phyloP scores from a whole-genome alignment of 805 yeast species.

The Cyberlindnera galapagoensis region DNA sequence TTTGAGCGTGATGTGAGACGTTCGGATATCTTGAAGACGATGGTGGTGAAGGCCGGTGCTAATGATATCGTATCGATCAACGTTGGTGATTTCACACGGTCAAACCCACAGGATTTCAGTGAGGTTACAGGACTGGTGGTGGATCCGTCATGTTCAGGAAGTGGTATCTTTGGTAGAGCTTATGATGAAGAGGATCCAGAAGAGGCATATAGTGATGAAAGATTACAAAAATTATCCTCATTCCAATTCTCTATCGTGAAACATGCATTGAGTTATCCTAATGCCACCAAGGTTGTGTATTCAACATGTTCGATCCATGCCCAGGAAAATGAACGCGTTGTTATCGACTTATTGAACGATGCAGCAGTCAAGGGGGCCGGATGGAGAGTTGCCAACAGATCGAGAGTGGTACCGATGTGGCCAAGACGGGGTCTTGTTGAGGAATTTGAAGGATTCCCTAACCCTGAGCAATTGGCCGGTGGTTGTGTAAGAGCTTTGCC shows the following conservation, averaged over 20 bases:
- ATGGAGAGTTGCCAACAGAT: conserved; percentile 59
- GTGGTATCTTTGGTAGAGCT: conserved; percentile 83
- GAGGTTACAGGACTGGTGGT: conserved; percentile 77
- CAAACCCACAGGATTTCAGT: conserved; percentile 45
- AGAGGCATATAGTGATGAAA: conserved; percentile 33
- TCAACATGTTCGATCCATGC: conserved; percentile 95
- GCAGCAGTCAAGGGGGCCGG: conserved; percentile 56
- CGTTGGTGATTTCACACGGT: conserved; percentile 41
- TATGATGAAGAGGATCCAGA: conserved; percentile 42
- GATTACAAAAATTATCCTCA: conserved; percentile 69
- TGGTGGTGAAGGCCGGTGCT: conserved; percentile 78
- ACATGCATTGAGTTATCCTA: conserved; percentile 82
- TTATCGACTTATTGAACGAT: conserved; percentile 67
- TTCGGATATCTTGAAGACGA: conserved; percentile 59
- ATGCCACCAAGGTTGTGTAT: conserved; percentile 72
- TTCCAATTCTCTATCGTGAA: conserved; percentile 85
- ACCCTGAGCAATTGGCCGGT: conserved; percentile 57
- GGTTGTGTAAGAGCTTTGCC: conserved; percentile 87
- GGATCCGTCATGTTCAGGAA: conserved; percentile 97
- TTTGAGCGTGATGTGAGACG: conserved; percentile 82
- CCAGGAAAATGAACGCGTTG: conserved; percentile 92
- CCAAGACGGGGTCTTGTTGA: conserved; percentile 71
- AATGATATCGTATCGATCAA: conserved; percentile 36
- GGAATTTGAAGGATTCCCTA: conserved; percentile 50
- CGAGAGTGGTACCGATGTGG: conserved; percentile 78